Percentiles rank a stretch among this genome's conserved stretches.
phyloP scores from a whole-genome alignment of 2,329 filamentous ascomycete species.

The Ophiostoma australiae region DNA sequence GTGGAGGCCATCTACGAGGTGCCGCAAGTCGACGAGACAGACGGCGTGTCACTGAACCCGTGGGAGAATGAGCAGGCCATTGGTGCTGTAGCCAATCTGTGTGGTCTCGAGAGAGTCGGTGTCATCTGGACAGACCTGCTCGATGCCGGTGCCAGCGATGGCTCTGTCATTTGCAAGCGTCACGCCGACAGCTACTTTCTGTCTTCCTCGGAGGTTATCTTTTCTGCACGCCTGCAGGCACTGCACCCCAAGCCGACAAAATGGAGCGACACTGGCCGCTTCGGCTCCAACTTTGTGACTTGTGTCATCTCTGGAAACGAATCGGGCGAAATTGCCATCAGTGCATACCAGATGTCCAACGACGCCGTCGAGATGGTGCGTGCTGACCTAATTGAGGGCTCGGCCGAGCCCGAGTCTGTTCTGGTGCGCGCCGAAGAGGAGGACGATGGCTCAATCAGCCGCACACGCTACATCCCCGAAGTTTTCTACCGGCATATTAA shows the following conservation, averaged over 20 bases:
- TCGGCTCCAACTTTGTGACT: slow-evolving; percentile 95
- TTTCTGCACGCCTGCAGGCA: slow-evolving; percentile 81
- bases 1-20: slow-evolving; percentile 97
- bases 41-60: slow-evolving; percentile 77
- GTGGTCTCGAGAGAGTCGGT: slow-evolving; percentile 81
- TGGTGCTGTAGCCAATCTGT: slow-evolving; percentile 72
- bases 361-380: slow-evolving; percentile 95
- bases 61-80: slow-evolving; percentile 83
- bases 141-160: slow-evolving; percentile 74
- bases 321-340: slow-evolving; percentile 78
- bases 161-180: slow-evolving; percentile 86
- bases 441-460: slow-evolving; percentile 62
- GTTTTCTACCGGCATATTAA: slow-evolving; percentile 96
- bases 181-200: slow-evolving; percentile 94
- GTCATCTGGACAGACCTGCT: slow-evolving; percentile 93
- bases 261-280: slow-evolving; percentile 92
- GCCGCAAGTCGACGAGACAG: slow-evolving; percentile 80
- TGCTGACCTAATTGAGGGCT: slow-evolving; percentile 91
- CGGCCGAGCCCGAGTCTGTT: slow-evolving; percentile 88
- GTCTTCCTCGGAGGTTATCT: slow-evolving; percentile 85
- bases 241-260: slow-evolving; percentile 85
- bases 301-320: slow-evolving; percentile 94
- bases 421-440: slow-evolving; percentile 90
- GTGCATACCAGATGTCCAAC: slow-evolving; percentile 91
- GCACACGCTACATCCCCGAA: slow-evolving; percentile 87